Conservation (phyloP, 352 stramenopile species). For the Plasmopara halstedii region DNA sequence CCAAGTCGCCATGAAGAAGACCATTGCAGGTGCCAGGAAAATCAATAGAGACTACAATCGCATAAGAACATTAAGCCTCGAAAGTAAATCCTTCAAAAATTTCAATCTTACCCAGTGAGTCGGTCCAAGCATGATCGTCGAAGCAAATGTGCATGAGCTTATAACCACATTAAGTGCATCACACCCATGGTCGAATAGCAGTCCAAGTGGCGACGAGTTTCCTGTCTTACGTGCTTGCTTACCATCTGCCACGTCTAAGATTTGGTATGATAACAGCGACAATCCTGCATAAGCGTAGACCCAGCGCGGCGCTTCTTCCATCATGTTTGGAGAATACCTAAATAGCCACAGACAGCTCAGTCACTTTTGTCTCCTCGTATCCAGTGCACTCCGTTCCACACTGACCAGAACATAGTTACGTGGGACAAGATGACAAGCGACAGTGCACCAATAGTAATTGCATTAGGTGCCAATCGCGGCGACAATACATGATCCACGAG, state of each 20-base stretch:
- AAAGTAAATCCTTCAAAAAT: neutral
- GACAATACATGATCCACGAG: constrained; percentile 74
- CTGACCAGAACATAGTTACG: constrained; percentile 64
- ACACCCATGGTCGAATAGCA: constrained; percentile 83
- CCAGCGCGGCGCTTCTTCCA: constrained; percentile 60
- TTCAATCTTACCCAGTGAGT: constrained; percentile 74
- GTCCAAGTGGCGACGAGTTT: constrained; percentile 77
- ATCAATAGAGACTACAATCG: constrained; percentile 60
- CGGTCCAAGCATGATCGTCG: constrained; percentile 79
- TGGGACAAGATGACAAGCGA: constrained; percentile 64
- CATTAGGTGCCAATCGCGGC: constrained; percentile 62
- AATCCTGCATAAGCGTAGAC: constrained; percentile 63
- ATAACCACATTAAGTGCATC: constrained; percentile 80
- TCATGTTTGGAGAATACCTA: constrained; percentile 79
- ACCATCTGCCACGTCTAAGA: constrained; percentile 80
- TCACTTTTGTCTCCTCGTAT: neutral
- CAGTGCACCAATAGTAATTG: constrained; percentile 76
- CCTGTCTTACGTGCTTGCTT: constrained; percentile 83
- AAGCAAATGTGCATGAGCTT: constrained; percentile 76
- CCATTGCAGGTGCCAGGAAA: constrained; percentile 62
- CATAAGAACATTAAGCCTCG: constrained; percentile 1
- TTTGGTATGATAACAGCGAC: constrained; percentile 71
- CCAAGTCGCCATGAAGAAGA: constrained; percentile 98
- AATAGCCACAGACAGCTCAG: neutral
- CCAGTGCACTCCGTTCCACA: neutral